A percentile compares a stretch with the other conserved stretches of the same genome.
Conservation (phyloP, 352 stramenopile genomes). For the Globisporangium parvum region DNA sequence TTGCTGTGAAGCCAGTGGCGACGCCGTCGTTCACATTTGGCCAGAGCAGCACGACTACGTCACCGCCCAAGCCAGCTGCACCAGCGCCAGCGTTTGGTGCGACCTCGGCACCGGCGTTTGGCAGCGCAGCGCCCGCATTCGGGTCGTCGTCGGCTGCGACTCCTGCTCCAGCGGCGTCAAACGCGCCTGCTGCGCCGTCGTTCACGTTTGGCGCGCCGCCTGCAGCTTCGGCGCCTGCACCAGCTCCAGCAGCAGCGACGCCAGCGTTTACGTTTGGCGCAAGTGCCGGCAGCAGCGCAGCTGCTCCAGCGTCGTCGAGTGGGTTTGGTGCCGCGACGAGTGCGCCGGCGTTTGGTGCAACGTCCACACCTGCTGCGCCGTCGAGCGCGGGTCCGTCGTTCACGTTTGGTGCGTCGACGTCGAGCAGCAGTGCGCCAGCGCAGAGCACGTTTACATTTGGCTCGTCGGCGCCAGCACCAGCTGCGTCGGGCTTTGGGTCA, state of each 20-base stretch:
- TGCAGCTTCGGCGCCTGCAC: background rate
- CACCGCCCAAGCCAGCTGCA: slow-evolving; percentile 1
- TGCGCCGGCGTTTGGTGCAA: slow-evolving; percentile 15
- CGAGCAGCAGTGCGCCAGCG: slow-evolving; percentile 6
- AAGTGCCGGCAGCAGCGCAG: background rate
- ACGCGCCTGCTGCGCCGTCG: slow-evolving; percentile 7
- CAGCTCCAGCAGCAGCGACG: slow-evolving; percentile 4
- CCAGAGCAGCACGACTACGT: slow-evolving; percentile 1
- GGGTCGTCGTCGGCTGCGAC: slow-evolving; percentile 8
- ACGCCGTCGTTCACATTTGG: slow-evolving; percentile 13
- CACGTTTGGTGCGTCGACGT: slow-evolving; percentile 20
- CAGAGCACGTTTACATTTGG: slow-evolving; percentile 13
- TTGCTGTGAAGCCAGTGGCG: slow-evolving; percentile 14
- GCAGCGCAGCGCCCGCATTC: background rate
- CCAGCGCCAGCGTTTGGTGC: slow-evolving; percentile 9
- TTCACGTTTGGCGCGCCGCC: slow-evolving; percentile 19
- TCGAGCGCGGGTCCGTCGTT: slow-evolving; percentile 17
- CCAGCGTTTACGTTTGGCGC: slow-evolving; percentile 17
- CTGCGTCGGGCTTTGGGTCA: slow-evolving; percentile 4
- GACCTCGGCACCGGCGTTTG: slow-evolving; percentile 13
- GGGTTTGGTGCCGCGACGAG: slow-evolving; percentile 18
- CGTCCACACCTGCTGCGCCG: background rate
- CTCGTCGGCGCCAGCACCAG: slow-evolving; percentile 3
- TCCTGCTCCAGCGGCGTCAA: slow-evolving; percentile 3
- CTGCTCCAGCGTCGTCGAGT: background rate